Percentiles rank a stretch among this genome's conserved stretches.
Conservation (phyloP, 257 asterid genomes). For the Hygrophila difformis region DNA sequence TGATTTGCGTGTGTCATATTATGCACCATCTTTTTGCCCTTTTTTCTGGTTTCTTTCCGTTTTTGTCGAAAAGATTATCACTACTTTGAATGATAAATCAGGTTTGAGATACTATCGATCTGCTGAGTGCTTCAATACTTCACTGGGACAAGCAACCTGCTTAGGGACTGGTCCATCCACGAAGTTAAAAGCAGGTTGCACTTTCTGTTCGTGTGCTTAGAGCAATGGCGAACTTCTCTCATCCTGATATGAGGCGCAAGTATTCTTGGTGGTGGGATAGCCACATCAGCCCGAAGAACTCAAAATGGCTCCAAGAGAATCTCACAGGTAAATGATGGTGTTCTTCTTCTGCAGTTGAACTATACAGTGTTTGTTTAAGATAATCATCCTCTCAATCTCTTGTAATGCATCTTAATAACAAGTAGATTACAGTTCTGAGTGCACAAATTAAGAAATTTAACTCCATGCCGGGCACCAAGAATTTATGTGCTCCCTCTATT, state of each 20-base stretch:
- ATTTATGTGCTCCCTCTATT: too few species aligned
- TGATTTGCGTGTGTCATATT: too few species aligned
- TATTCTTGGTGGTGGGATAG: constrained; percentile 99
- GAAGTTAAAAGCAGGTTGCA: constrained; percentile 6
- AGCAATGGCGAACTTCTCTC: constrained; percentile 53
- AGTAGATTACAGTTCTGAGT: too few species aligned
- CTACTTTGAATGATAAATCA: too few species aligned
- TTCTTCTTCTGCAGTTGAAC: neutral
- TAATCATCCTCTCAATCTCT: neutral
- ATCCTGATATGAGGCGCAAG: constrained; percentile 57
- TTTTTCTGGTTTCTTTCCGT: constrained; percentile 12
- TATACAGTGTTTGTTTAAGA: neutral
- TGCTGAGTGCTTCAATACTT: constrained; percentile 9
- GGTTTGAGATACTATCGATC: constrained; percentile 10
- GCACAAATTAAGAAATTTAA: too few species aligned
- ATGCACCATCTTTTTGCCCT: too few species aligned
- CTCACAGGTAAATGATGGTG: constrained; percentile 42
- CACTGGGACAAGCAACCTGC: neutral
- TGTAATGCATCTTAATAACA: neutral
- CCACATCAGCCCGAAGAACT: constrained; percentile 87
- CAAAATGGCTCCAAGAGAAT: constrained; percentile 98
- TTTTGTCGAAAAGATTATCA: too few species aligned
- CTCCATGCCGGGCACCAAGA: too few species aligned
- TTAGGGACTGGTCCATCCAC: neutral
- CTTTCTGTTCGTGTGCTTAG: constrained; percentile 30